Conservation (phyloP, 768 basidiomycete species). For the Lactifluus pinguis region DNA sequence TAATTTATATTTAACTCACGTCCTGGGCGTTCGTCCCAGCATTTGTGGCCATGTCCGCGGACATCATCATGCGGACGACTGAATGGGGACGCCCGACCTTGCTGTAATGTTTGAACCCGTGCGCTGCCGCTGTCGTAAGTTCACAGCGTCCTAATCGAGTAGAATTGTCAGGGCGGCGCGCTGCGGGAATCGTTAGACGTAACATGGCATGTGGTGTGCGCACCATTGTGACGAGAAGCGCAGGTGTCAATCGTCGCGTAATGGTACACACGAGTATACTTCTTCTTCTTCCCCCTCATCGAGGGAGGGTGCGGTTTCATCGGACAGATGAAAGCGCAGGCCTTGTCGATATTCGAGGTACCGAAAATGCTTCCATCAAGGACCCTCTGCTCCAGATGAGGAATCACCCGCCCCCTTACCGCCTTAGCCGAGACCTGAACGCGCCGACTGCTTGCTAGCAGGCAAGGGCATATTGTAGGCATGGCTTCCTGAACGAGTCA, state of each 20-base stretch:
- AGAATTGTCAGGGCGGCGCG: background rate
- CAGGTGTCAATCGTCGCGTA: background rate
- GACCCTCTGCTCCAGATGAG: conserved; percentile 1
- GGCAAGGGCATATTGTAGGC: background rate
- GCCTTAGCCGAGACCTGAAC: background rate
- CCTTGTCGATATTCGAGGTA: background rate
- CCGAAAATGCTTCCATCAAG: background rate
- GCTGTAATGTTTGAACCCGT: background rate
- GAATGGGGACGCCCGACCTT: background rate
- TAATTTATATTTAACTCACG: background rate
- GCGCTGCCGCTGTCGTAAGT: background rate
- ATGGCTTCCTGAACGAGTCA: too few species aligned
- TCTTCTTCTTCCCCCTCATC: background rate
- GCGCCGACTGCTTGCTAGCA: background rate
- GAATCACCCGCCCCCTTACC: background rate
- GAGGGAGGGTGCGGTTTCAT: background rate
- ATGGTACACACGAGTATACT: background rate
- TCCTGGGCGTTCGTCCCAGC: background rate
- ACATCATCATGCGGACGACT: background rate
- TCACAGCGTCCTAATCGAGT: background rate
- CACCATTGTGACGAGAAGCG: background rate
- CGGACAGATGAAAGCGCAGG: background rate
- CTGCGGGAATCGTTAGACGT: background rate
- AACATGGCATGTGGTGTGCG: background rate
- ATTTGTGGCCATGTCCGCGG: conserved; percentile 1